These are phyloP conservation scores for Fusarium sulawesiense DNA, from an alignment of 2,329 filamentous ascomycete species.

Conservation along the genomic window DNA sequence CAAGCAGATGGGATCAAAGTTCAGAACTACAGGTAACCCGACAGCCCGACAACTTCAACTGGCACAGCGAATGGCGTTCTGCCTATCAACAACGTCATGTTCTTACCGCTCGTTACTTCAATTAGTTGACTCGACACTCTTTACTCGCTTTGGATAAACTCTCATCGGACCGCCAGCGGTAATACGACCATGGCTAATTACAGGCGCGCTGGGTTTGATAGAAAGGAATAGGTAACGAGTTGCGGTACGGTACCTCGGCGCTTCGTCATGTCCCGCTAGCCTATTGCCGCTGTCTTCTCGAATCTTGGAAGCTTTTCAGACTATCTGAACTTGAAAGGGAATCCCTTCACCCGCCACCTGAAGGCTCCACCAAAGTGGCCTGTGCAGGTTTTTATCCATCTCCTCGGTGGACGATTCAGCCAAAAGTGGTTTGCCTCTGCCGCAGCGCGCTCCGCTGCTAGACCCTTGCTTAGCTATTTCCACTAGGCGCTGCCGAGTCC, in stretches of 20 bases:
- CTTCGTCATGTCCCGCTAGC: conserved; percentile 24
- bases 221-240: background rate
- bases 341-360: conserved; percentile 17
- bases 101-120: conserved; percentile 1
- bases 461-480: conserved; percentile 15
- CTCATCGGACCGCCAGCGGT: conserved; percentile 6
- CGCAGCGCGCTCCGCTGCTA: conserved; percentile 37
- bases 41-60: background rate
- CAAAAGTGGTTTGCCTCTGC: conserved; percentile 19
- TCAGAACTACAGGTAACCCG: background rate
- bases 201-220: background rate
- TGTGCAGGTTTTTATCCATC: conserved; percentile 24
- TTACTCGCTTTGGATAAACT: conserved; percentile 12
- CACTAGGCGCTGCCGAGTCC: conserved; percentile 32
- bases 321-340: conserved; percentile 9
- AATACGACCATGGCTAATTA: conserved; percentile 3
- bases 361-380: conserved; percentile 19
- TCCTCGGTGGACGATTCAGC: conserved; percentile 13
- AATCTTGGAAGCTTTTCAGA: conserved; percentile 30
- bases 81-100: background rate
- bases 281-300: conserved; percentile 20
- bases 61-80: background rate
- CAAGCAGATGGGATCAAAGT: background rate
- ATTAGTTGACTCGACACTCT: background rate
- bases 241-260: conserved; percentile 18